A percentile compares a stretch with the other conserved stretches of the same genome.
phyloP scores from a whole-genome alignment of 352 stramenopile species.

The Phytophthora kernoviae region DNA sequence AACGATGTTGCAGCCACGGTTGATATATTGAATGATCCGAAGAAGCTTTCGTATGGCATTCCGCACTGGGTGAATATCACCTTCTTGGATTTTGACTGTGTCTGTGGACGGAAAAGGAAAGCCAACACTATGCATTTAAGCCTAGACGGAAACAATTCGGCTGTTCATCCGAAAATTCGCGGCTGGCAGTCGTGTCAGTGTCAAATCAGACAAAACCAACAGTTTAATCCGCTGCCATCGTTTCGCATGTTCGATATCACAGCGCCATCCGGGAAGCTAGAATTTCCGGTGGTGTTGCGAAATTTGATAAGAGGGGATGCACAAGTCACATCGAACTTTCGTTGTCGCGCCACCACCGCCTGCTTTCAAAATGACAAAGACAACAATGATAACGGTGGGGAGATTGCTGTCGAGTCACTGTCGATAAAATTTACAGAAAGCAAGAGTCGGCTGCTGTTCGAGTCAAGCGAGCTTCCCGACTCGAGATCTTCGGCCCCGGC shows the following conservation, averaged over 20 bases:
- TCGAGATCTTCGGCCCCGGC: conserved; percentile 18
- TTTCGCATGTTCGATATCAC: conserved; percentile 83
- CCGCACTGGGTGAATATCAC: conserved; percentile 95
- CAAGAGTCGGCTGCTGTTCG: conserved; percentile 19
- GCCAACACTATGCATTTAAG: not conserved
- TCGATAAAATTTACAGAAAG: conserved; percentile 7
- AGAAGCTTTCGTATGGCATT: conserved; percentile 80
- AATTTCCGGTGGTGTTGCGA: conserved; percentile 55
- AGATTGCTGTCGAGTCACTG: conserved; percentile 6
- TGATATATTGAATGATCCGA: not conserved
- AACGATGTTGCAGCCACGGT: not conserved
- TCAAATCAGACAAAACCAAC: conserved; percentile 41
- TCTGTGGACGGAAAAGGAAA: conserved; percentile 30
- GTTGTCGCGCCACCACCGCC: not conserved
- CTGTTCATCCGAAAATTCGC: conserved; percentile 11
- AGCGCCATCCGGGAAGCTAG: conserved; percentile 45
- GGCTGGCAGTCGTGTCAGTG: conserved; percentile 51
- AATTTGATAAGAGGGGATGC: conserved; percentile 49
- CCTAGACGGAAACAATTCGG: conserved; percentile 6
- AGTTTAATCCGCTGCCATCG: conserved; percentile 63
- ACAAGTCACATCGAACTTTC: conserved; percentile 4
- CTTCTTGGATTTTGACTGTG: conserved; percentile 85
- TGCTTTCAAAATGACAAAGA: conserved; percentile 10
- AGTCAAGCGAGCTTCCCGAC: conserved; percentile 28
- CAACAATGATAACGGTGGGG: conserved; percentile 10